Evolutionary conservation across 495 filamentous ascomycete genomes (phyloP), one percentile per base, ranked within the genome.

Genomic region (Glarea lozoyensis): DNA sequence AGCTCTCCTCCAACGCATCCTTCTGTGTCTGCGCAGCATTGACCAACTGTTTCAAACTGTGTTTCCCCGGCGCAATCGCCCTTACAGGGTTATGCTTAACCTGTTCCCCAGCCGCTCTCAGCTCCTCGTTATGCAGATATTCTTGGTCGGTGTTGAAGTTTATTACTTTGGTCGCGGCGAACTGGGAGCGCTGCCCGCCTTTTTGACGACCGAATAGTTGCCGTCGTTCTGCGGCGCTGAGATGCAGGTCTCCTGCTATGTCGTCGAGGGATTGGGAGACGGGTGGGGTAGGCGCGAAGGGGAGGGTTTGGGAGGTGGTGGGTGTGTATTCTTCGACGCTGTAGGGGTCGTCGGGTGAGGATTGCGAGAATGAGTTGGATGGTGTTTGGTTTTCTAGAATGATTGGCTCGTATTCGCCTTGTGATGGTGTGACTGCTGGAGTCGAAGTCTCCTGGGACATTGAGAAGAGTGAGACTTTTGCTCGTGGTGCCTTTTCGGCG

Each of bases 61-160:
- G 86, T 63, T 94, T 94, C 37, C 86, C 88, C 1, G 86, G 79
- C n/a, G 82, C 79, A 56, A 96, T 85, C 4, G 83, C 66, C 45
- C 84, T 78, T 17, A 96, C 81, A 2, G 88, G 84, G 48, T 89
- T 88, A 55, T 90, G 86, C 43, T 77, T 76, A 16, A 72, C 67
- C 35, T 70, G 64, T 50, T 81, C 78, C 41, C 79, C 83, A 10
- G 73, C 59, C 11, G 79, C 76, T 2, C 88, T 78, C 23, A 92
- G 61, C 37, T 65, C 66, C 60, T 90, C 81, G 60, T 96, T 96
- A 42, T 80, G 73, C 12, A 69, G 76, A 64, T 96, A 96, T 61
- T 96, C 88, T 39, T 63, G 59, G 58, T 88, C 86, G 29, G 84
- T 90, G 62, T 89, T 83, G 78, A 96, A 94, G 45, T 78, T 82